A percentile compares a stretch with the other conserved stretches of the same genome.
Conservation (phyloP, 139 green algal genomes). For the Chlamydomonas urium region DNA sequence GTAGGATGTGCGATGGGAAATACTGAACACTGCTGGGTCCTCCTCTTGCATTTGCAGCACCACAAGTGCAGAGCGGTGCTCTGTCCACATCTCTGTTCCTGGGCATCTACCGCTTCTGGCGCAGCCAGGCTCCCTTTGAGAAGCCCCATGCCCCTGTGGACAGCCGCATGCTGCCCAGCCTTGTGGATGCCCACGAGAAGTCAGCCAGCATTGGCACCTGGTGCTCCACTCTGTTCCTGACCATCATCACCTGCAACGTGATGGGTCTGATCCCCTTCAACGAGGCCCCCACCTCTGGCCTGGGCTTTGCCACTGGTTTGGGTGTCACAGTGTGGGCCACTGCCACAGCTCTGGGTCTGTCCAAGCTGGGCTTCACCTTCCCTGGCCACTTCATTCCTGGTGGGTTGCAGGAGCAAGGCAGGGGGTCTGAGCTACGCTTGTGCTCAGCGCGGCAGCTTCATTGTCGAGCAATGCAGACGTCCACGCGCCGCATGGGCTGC, state of each 20-base stretch:
- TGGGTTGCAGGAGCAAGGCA: conserved; percentile 5
- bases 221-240: conserved; percentile 41
- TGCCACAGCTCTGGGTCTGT: conserved; percentile 39
- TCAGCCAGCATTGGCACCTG: conserved; percentile 36
- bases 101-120: conserved; percentile 47
- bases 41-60: conserved; percentile 15
- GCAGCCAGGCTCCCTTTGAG: conserved; percentile 40
- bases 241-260: conserved; percentile 48
- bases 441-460: not conserved
- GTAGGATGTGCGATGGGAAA: not conserved
- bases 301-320: conserved; percentile 48
- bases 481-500: too few species aligned
- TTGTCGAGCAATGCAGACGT: not conserved
- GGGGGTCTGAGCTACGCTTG: too few species aligned
- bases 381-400: conserved; percentile 49
- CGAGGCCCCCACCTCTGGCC: conserved; percentile 42
- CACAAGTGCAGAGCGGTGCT: conserved; percentile 34
- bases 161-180: conserved; percentile 35
- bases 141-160: conserved; percentile 37
- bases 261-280: conserved; percentile 46
- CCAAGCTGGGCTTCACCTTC: conserved; percentile 47
- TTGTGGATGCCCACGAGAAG: conserved; percentile 29
- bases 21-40: not conserved
- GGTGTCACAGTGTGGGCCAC: conserved; percentile 46
- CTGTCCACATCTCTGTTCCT: conserved; percentile 34